Base-by-base conservation (phyloP, 768 basidiomycete species). In the Pisolithus tinctorius region DNA sequence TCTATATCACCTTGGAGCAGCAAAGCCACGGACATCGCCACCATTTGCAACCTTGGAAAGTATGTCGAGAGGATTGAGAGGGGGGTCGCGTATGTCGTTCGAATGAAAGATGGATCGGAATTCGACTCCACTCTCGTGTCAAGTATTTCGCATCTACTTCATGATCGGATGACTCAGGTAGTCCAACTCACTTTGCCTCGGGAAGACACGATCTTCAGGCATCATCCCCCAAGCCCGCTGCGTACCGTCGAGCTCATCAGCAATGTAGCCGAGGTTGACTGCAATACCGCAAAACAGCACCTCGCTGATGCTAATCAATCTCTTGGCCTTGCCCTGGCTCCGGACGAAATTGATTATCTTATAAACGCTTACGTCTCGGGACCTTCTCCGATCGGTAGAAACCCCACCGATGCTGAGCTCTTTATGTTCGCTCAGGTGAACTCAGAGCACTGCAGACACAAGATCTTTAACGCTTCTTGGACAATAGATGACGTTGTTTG, bases 351-450 rank as follows among this genome's bases (percentile, higher is more conserved):
- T 55, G 81, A 86, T 60, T 99, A 97, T 69, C 83, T 98, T 56
- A 79, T 96, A 56, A 77, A 88, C 48, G 93, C 89, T 10, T 99
- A 93, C 68, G 76, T 89, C 26, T 75, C 85, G n/a, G 86, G 87
- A 5, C 52, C 73, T 5, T 63, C 74, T 11, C 77, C 87, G 1
- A 81, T 88, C 67, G 75, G 76, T 45, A 83, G 94, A 34, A 86
- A 92, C 63, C 96, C 95, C 7, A 96, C 90, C 37, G 96, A 98
- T 64, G 94, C 95, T 3, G 96, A 99, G 66, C 76, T 99, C 7
- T 99, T 99, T 80, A 99, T 98, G 96, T 99, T 98, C 68, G 95
- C 96, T 3, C 96, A 99, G 64, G 95, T 99, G 66, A 99, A 99
- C 72, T 97, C 94, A n/a, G 96, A 99, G 68, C 96, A 98, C 64